These are phyloP conservation scores for Epichloe uncinata DNA, from an alignment of 2,329 filamentous ascomycete genomes.

Conservation along the genomic window DNA sequence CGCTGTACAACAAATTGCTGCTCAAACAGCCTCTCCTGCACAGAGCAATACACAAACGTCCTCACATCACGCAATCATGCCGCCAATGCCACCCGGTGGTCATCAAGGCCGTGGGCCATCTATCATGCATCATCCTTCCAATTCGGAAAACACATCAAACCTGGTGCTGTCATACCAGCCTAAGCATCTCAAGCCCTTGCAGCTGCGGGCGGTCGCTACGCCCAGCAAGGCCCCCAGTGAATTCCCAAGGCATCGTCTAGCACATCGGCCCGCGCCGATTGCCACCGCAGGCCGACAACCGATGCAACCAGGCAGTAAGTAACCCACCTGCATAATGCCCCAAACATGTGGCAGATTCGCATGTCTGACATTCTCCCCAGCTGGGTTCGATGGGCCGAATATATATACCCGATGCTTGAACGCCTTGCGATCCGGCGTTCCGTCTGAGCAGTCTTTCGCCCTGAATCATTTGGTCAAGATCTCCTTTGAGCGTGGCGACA, in stretches of 20 bases:
- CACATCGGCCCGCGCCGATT: conserved; percentile 19
- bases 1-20: conserved; percentile 30
- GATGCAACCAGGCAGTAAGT: conserved; percentile 50
- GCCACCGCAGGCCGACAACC: conserved; percentile 26
- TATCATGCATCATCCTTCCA: conserved; percentile 37
- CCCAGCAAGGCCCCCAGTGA: conserved; percentile 60
- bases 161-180: conserved; percentile 60
- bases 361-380: conserved; percentile 15
- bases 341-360: neutral
- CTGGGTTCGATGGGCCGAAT: conserved; percentile 63
- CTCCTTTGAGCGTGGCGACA: conserved; percentile 85
- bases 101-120: conserved; percentile 28
- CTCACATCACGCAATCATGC: conserved; percentile 22
- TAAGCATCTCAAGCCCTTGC: conserved; percentile 44
- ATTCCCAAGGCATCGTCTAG: conserved; percentile 37
- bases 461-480: conserved; percentile 92
- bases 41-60: conserved; percentile 14
- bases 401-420: conserved; percentile 85
- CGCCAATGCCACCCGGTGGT: conserved; percentile 16
- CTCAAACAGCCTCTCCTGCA: conserved; percentile 16
- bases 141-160: conserved; percentile 42
- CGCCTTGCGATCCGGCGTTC: conserved; percentile 66
- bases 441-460: conserved; percentile 79
- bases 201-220: conserved; percentile 60
- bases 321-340: neutral